A percentile compares a stretch with the other conserved stretches of the same genome.
Evolutionary conservation across 148 eudicot genomes (phyloP).

Genomic region (Vaccinium darrowii): DNA sequence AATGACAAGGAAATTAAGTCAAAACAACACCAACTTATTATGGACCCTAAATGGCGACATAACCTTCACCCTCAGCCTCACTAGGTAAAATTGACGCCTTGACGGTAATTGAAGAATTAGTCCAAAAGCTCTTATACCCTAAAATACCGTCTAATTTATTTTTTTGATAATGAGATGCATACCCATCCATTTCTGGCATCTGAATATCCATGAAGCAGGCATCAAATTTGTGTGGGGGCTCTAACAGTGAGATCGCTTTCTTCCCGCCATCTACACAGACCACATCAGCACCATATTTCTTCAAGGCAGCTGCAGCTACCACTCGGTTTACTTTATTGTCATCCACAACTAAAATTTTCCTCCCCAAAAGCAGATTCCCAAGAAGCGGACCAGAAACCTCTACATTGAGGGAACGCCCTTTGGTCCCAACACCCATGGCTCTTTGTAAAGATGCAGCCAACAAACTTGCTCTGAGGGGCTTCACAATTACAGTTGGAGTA

Average conservation of each 20-base stretch:
- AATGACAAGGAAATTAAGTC: not conserved
- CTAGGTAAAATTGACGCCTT: not conserved
- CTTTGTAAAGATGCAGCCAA: constrained; percentile 82
- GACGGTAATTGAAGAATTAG: not conserved
- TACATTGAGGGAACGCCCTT: constrained; percentile 47
- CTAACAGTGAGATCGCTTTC: constrained; percentile 57
- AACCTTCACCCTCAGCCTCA: not conserved
- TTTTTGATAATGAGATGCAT: constrained; percentile 24
- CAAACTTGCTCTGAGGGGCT: constrained; percentile 87
- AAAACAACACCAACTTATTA: not conserved
- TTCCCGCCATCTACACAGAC: constrained; percentile 79
- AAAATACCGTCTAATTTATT: not conserved
- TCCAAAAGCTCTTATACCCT: constrained; percentile 1
- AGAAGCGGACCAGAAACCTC: constrained; percentile 44
- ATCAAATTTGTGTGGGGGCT: constrained; percentile 74
- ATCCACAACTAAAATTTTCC: constrained; percentile 86
- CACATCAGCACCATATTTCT: constrained; percentile 93
- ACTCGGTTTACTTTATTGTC: constrained; percentile 79
- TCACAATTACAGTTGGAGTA: constrained; percentile 53
- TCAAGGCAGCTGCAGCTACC: constrained; percentile 88
- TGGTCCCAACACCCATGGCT: constrained; percentile 71
- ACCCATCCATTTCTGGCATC: constrained; percentile 99
- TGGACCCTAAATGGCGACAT: not conserved
- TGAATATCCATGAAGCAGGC: constrained; percentile 99
- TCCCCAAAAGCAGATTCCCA: constrained; percentile 63